A percentile compares a stretch with the other conserved stretches of the same genome.
These are phyloP conservation scores for Thymus quinquecostatus DNA, from an alignment of 257 asterid genomes.

Conservation along the genomic window DNA sequence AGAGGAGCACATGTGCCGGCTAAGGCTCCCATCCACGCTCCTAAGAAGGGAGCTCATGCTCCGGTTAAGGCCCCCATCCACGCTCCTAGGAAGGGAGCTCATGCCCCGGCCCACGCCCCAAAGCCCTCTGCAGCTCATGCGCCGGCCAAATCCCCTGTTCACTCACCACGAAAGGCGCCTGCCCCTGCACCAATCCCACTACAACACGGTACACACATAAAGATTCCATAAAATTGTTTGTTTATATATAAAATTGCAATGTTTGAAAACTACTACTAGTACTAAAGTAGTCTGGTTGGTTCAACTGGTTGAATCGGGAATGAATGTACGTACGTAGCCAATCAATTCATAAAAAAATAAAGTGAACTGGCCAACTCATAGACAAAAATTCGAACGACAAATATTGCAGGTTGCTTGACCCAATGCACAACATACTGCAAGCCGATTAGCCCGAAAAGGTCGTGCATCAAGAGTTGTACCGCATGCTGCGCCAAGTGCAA, in stretches of 20 bases:
- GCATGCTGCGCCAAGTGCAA: slow-evolving; percentile 40
- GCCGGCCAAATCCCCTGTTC: slow-evolving; percentile 28
- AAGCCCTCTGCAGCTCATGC: not conserved
- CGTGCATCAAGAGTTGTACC: slow-evolving; percentile 46
- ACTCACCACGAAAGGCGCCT: slow-evolving; percentile 16
- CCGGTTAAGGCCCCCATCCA: slow-evolving; percentile 24
- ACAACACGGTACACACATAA: slow-evolving; percentile 28
- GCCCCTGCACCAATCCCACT: slow-evolving; percentile 9
- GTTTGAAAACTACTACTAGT: too few species aligned
- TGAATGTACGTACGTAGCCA: too few species aligned
- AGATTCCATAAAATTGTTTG: not conserved
- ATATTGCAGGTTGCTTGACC: slow-evolving; percentile 37
- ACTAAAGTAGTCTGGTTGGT: too few species aligned
- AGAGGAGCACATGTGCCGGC: slow-evolving; percentile 9
- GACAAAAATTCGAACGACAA: too few species aligned
- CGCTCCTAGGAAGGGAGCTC: not conserved
- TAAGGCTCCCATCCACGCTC: slow-evolving; percentile 21
- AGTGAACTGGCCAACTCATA: too few species aligned
- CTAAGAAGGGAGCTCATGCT: slow-evolving; percentile 19
- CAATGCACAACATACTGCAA: slow-evolving; percentile 37
- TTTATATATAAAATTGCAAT: not conserved
- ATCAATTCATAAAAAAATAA: too few species aligned
- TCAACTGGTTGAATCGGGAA: too few species aligned
- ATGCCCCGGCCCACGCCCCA: slow-evolving; percentile 4
- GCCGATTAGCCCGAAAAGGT: slow-evolving; percentile 32